Base-by-base conservation (phyloP, 2,329 filamentous ascomycete genomes). In the Fusarium xyrophilum region DNA sequence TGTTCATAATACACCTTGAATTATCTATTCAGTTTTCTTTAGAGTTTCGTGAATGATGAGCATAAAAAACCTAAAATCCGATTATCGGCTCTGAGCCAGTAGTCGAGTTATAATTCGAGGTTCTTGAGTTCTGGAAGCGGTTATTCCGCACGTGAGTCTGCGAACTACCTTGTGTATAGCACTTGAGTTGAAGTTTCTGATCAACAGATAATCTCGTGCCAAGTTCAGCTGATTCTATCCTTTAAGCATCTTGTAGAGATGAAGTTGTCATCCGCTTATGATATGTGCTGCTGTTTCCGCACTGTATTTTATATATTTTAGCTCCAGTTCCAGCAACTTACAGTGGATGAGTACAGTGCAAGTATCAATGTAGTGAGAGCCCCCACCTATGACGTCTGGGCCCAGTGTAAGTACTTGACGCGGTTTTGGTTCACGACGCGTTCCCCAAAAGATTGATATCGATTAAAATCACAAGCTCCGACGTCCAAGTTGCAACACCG, bases 361-460 rank as follows among this genome's bases (percentile, higher is more conserved):
- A 33, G 14, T 8, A 3, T 12, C 6, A 13, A 14, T 8, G 6
- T 25, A 25, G 14, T 7, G 23, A 46, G 23, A 36, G 62, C 38
- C 57, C 43, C 52, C 32, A 36, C 21, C 51, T 46, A 71, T 70
- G 68, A 70, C 61, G 68, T 52, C 63, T 60, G 13, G 21, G 30
- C 8, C 30, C 36, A 44, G 46, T 51, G 53, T 21, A 64, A 46
- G 60, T 69, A 73, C 69, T 73, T 65, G 69, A 73, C 71, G 71
- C 71, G 71, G 64, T 69, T 53, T 46, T 69, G 56, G 55, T 69
- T 60, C 57, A 65, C 52, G 67, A 73, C 71, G 71, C 71, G 71
- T 64, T 56, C 52, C 57, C 50, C 55, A 60, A 73, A 73, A 73
- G 48, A 60, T 69, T 50, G 35, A 53, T 39, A 56, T 59, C 54